phyloP scores from a whole-genome alignment of 140 eudicot genomes.

The Erigeron philadelphicus region DNA sequence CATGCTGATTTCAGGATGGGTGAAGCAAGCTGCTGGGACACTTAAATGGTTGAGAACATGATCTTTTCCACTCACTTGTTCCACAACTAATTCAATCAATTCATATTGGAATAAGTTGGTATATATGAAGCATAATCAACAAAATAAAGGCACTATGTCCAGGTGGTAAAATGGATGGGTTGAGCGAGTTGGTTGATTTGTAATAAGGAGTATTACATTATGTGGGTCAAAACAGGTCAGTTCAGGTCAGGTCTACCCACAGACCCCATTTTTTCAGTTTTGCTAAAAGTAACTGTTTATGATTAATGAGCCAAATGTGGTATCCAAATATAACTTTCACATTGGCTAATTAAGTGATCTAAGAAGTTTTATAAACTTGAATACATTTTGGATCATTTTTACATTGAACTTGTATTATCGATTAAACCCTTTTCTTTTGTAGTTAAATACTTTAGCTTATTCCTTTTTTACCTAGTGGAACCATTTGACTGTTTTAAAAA shows the following conservation, averaged over 20 bases:
- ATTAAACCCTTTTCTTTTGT: not conserved
- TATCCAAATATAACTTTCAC: not conserved
- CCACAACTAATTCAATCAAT: constrained; percentile 58
- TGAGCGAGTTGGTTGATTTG: not conserved
- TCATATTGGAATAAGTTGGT: not conserved
- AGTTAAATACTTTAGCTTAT: not conserved
- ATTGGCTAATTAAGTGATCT: not conserved
- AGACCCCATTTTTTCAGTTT: not conserved
- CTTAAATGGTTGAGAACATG: constrained; percentile 55
- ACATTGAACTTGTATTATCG: not conserved
- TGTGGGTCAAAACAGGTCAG: not conserved
- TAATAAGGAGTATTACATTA: not conserved
- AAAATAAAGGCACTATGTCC: not conserved
- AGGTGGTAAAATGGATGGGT: not conserved
- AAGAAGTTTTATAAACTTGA: not conserved
- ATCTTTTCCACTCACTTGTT: constrained; percentile 81
- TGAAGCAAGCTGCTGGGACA: constrained; percentile 55
- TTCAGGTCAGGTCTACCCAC: not conserved
- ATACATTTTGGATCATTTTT: not conserved
- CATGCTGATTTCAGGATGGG: constrained; percentile 98
- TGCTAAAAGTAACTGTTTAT: not conserved
- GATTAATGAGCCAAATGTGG: not conserved
- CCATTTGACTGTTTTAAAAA: not conserved
- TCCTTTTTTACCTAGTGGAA: not conserved
- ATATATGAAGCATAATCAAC: not conserved